Conservation (phyloP, 2,329 filamentous ascomycete genomes). For the Acephala macrosclerotiorum region DNA sequence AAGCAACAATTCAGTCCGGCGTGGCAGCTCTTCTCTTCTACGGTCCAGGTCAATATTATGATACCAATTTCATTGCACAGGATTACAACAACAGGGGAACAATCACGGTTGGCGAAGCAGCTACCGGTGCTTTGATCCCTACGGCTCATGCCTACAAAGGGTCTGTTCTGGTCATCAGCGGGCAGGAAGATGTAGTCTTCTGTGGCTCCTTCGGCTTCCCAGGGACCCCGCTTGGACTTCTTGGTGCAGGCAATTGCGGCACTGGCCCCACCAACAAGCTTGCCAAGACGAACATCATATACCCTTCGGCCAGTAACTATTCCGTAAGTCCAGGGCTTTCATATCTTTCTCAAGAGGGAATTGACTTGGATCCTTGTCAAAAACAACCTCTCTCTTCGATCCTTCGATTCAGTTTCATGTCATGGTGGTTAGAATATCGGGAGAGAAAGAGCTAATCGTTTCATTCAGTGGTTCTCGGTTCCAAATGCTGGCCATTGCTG, state of each 20-base stretch:
- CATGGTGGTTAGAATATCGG: neutral
- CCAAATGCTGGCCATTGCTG: slow-evolving; percentile 30
- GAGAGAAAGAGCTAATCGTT: neutral
- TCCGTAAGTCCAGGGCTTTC: slow-evolving; percentile 9
- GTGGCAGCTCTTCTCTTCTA: slow-evolving; percentile 27
- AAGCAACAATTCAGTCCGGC: slow-evolving; percentile 17
- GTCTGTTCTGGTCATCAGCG: slow-evolving; percentile 29
- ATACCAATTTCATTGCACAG: slow-evolving; percentile 18
- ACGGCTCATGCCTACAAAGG: slow-evolving; percentile 23
- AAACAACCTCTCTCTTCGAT: neutral
- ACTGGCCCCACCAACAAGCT: slow-evolving; percentile 17
- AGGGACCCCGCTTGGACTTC: slow-evolving; percentile 11
- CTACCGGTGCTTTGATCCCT: slow-evolving; percentile 20
- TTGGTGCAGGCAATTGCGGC: slow-evolving; percentile 23
- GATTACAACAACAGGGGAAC: slow-evolving; percentile 26
- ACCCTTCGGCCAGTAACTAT: slow-evolving; percentile 24
- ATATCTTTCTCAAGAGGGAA: neutral
- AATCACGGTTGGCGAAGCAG: slow-evolving; percentile 30
- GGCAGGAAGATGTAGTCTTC: slow-evolving; percentile 29
- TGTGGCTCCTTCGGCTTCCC: slow-evolving; percentile 29
- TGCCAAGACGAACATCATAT: slow-evolving; percentile 23
- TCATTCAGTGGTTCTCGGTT: slow-evolving; percentile 21
- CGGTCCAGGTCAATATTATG: slow-evolving; percentile 23
- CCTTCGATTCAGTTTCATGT: neutral
- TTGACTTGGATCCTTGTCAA: neutral